Conservation (phyloP, 345 rosid species). For the Anastatica hierochuntica region DNA sequence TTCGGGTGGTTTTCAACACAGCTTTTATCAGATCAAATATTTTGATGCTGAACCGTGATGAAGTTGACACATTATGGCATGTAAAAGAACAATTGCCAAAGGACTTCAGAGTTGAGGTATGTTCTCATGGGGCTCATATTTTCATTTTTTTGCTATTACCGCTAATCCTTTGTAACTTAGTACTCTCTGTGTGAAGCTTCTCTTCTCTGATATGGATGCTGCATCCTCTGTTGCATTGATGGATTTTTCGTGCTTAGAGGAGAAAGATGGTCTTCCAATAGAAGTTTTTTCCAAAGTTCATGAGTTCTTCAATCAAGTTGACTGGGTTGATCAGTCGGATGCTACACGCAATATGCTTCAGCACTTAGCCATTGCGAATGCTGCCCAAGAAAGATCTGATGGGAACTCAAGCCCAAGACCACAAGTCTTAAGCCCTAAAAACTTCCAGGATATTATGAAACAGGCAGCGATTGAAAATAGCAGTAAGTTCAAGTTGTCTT, state of each 20-base stretch:
- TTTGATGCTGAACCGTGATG: slow-evolving; percentile 87
- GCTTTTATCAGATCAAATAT: slow-evolving; percentile 92
- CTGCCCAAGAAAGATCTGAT: slow-evolving; percentile 38
- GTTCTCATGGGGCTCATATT: background rate
- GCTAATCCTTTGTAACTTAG: background rate
- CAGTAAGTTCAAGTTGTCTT: slow-evolving; percentile 26
- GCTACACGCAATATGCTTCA: slow-evolving; percentile 69
- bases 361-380: slow-evolving; percentile 50
- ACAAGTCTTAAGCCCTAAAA: slow-evolving; percentile 33
- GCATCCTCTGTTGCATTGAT: slow-evolving; percentile 54
- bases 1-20: slow-evolving; percentile 81
- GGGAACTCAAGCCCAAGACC: slow-evolving; percentile 32
- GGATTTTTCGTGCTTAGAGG: slow-evolving; percentile 60
- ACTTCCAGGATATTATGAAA: slow-evolving; percentile 31
- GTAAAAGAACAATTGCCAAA: slow-evolving; percentile 70
- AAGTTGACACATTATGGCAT: slow-evolving; percentile 79
- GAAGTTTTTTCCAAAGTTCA: slow-evolving; percentile 93
- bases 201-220: slow-evolving; percentile 92
- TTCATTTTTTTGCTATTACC: slow-evolving; percentile 8
- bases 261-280: slow-evolving; percentile 73
- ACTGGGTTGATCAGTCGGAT: slow-evolving; percentile 73
- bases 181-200: slow-evolving; percentile 50
- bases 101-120: slow-evolving; percentile 92
- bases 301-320: slow-evolving; percentile 74
- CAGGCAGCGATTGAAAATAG: slow-evolving; percentile 23